Evolutionary conservation across 2,329 filamentous ascomycete genomes (phyloP).

Genomic region (Zelopaecilomyces penicillatus): DNA sequence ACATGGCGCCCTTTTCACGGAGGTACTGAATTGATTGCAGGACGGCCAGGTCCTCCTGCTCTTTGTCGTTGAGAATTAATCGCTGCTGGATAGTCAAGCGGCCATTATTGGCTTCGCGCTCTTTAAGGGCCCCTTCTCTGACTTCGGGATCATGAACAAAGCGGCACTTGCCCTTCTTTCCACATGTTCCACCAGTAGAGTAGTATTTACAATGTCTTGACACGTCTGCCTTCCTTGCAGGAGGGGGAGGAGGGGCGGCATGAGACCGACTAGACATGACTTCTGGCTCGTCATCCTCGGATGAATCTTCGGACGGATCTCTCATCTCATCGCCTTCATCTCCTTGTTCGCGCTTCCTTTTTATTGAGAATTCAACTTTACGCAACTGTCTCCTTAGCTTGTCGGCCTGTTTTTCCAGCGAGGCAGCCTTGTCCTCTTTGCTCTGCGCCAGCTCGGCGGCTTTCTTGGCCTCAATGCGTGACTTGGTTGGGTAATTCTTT

Average conservation of each 20-base stretch:
- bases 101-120: conserved; percentile 56
- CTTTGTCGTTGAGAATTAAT: conserved; percentile 57
- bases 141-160: conserved; percentile 60
- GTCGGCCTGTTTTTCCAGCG: conserved; percentile 51
- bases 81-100: conserved; percentile 59
- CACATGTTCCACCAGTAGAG: conserved; percentile 59
- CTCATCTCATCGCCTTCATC: conserved; percentile 61
- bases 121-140: conserved; percentile 53
- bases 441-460: conserved; percentile 35
- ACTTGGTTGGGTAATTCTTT: conserved; percentile 71
- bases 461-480: conserved; percentile 57
- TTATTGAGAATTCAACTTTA: conserved; percentile 62
- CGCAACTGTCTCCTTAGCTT: conserved; percentile 56
- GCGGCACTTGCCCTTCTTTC: conserved; percentile 68
- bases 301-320: conserved; percentile 41
- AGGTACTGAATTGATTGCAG: conserved; percentile 59
- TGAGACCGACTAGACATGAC: conserved; percentile 41
- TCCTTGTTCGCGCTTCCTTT: conserved; percentile 59
- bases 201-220: conserved; percentile 64
- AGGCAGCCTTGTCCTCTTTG: conserved; percentile 54
- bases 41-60: conserved; percentile 58
- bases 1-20: conserved; percentile 49
- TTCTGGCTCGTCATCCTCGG: conserved; percentile 53
- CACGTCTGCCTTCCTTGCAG: conserved; percentile 50
- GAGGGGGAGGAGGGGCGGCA: conserved; percentile 26